Percentiles rank a stretch among this genome's conserved stretches.
phyloP scores from a whole-genome alignment of 352 stramenopile genomes.

The Phytophthora gonapodyides region DNA sequence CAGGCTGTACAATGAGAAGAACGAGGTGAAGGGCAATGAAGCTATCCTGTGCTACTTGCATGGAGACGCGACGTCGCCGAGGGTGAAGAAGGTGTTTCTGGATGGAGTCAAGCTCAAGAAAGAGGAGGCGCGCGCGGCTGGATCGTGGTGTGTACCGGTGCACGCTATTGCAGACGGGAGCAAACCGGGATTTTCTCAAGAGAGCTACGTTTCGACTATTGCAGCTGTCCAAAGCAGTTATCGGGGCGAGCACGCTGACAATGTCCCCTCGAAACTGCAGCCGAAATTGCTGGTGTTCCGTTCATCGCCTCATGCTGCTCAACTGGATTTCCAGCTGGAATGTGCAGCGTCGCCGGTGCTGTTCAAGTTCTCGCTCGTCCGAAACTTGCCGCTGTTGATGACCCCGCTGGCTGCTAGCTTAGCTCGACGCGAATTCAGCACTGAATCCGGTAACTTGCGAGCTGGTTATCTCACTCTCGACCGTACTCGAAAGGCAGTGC shows the following conservation, averaged over 20 bases:
- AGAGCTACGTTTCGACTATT: slow-evolving; percentile 42
- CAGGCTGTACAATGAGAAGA: slow-evolving; percentile 30
- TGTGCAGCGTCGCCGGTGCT: slow-evolving; percentile 40
- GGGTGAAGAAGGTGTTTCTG: slow-evolving; percentile 31
- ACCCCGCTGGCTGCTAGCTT: slow-evolving; percentile 69
- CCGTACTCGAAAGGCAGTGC: slow-evolving; percentile 74
- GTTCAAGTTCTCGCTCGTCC: slow-evolving; percentile 66
- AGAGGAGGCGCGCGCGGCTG: slow-evolving; percentile 23
- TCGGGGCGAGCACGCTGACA: slow-evolving; percentile 43
- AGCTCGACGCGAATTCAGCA: slow-evolving; percentile 59
- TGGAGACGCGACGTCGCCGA: slow-evolving; percentile 27
- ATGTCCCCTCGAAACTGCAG: slow-evolving; percentile 43
- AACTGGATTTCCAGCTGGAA: slow-evolving; percentile 56
- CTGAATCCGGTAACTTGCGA: slow-evolving; percentile 28
- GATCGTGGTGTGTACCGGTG: slow-evolving; percentile 48
- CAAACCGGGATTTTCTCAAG: slow-evolving; percentile 21
- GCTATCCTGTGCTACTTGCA: slow-evolving; percentile 49
- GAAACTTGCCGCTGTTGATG: slow-evolving; percentile 77
- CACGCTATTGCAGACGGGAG: slow-evolving; percentile 16
- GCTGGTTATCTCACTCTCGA: slow-evolving; percentile 78
- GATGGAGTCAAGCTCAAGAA: slow-evolving; percentile 37
- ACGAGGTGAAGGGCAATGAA: slow-evolving; percentile 1
- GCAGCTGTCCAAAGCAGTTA: slow-evolving; percentile 35
- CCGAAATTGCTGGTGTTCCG: slow-evolving; percentile 43
- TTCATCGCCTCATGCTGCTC: slow-evolving; percentile 38